phyloP scores from a whole-genome alignment of 306 rosid species.

The Lathyrus tuberosus region DNA sequence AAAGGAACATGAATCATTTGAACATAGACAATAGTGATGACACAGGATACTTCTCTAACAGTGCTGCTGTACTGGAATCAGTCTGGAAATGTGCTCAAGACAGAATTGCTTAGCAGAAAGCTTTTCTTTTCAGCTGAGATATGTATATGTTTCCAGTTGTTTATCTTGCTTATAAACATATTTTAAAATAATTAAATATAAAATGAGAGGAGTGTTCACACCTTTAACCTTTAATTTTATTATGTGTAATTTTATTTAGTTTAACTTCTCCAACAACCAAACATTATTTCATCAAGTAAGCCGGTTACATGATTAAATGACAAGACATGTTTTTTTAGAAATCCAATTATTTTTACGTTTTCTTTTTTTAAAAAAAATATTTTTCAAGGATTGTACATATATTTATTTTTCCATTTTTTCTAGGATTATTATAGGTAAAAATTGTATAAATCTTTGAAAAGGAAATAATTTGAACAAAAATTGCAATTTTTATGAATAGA shows the following conservation, averaged over 20 bases:
- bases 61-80: constrained; percentile 19
- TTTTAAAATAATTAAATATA: not conserved
- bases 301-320: too few species aligned
- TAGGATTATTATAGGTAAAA: not conserved
- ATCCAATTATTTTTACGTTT: too few species aligned
- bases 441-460: not conserved
- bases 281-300: too few species aligned
- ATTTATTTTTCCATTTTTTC: not conserved
- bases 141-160: not conserved
- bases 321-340: not conserved
- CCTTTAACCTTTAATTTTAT: not conserved
- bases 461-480: not conserved
- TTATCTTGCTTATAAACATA: not conserved
- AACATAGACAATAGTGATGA: constrained; percentile 53
- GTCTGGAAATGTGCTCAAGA: constrained; percentile 23
- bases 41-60: constrained; percentile 10
- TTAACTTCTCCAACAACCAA: not conserved
- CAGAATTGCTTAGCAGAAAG: constrained; percentile 18
- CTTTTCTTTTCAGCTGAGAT: not conserved
- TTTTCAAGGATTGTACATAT: too few species aligned
- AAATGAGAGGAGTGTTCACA: not conserved
- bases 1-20: constrained; percentile 86
- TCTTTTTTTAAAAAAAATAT: too few species aligned
- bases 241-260: not conserved
- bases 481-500: not conserved